Base-by-base conservation (phyloP, 768 basidiomycete species). In the Pleurotus giganteus region DNA sequence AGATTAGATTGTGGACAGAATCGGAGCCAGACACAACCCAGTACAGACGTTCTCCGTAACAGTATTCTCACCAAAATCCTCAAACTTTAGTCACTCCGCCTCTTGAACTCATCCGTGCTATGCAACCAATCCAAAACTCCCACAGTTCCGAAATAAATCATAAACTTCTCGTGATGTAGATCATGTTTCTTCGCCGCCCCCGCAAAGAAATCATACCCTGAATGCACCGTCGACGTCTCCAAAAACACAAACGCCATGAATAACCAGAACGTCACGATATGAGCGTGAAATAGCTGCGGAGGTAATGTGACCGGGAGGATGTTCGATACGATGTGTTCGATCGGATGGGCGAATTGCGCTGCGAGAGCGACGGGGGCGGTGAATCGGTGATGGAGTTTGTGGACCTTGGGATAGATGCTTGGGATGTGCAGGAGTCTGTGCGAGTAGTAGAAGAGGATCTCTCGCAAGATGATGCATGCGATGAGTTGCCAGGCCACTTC, bases 321-420 rank as follows among this genome's bases (percentile, higher is more conserved):
- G 41, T 67, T 68, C 5, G 66, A 60, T 3, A 69, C 27, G 47
- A 70, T 41, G 57, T 70, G 69, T 43, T 70, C 68, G 13, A 60
- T 59, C 6, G 57, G 27, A 50, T 42, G 56, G 5, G 65, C 62
- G 42, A 67, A 70, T 44, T 70, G 67, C 15, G 69, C 66, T 15
- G 65, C 58, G 3, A 70, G 62, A 3, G 69, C 67, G 8, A 68
- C 63, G 6, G 69, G 69, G 6, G 69, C 66, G 0, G 67, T 68
- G 63, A 70, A 70, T 26, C 61, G 62, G 39, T 69, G 68, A 19
- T 69, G 68, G 6, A 50, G 55, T 51, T 70, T 70, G 58, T 70
- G 69, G 32, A 68, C 60, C n/a, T 27, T 36, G 15, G 62, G 57
- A 54, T 70, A 70, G 21, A 70, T 29, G 0, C 46, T 23, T 0